phyloP scores from a whole-genome alignment of 257 asterid species.

The Petunia axillaris region DNA sequence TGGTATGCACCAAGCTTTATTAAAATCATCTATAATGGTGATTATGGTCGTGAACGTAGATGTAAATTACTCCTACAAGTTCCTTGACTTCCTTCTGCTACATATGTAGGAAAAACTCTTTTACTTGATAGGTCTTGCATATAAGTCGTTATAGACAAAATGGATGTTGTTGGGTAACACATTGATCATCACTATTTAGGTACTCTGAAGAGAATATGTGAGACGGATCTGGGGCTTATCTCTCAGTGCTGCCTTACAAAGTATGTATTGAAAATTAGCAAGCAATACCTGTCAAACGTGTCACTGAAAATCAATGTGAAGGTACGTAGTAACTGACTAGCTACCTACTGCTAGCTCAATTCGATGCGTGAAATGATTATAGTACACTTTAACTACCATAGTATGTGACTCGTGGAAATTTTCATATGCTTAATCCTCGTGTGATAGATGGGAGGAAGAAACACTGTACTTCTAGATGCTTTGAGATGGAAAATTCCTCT shows the following conservation, averaged over 20 bases:
- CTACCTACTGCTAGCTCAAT: not conserved
- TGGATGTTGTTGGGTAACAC: not conserved
- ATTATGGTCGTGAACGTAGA: not conserved
- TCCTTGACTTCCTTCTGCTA: slow-evolving; percentile 8
- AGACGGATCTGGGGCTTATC: slow-evolving; percentile 91
- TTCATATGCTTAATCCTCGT: not conserved
- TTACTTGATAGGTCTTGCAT: not conserved
- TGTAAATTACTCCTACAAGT: not conserved
- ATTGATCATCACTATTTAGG: slow-evolving; percentile 43
- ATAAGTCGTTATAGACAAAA: not conserved
- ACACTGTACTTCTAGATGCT: slow-evolving; percentile 87
- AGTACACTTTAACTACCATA: not conserved
- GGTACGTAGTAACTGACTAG: slow-evolving; percentile 39
- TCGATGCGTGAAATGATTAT: not conserved
- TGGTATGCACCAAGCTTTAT: slow-evolving; percentile 46
- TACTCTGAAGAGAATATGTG: slow-evolving; percentile 91
- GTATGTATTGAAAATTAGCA: slow-evolving; percentile 91
- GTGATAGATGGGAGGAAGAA: slow-evolving; percentile 98
- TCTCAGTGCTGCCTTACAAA: slow-evolving; percentile 97
- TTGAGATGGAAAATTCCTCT: slow-evolving; percentile 89
- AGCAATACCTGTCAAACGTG: slow-evolving; percentile 95
- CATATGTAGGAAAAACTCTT: not conserved
- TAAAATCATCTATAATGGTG: not conserved
- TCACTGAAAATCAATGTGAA: slow-evolving; percentile 95
- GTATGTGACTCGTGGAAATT: not conserved